phyloP scores from a whole-genome alignment of 2,329 filamentous ascomycete genomes.

The Cladophialophora exuberans region DNA sequence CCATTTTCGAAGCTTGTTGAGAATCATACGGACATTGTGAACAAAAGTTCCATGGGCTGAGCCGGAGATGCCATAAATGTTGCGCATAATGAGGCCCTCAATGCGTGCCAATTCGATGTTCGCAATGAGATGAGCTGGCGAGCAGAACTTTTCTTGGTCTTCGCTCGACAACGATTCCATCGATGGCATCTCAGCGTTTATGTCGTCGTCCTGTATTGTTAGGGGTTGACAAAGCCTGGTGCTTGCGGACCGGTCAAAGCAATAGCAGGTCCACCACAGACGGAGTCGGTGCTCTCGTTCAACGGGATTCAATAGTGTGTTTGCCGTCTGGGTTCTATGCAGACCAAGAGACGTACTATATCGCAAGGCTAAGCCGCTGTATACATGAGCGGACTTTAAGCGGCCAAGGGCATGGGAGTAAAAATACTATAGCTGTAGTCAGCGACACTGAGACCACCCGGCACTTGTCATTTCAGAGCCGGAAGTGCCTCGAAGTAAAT shows the following conservation, averaged over 20 bases:
- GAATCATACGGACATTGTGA: slow-evolving; percentile 54
- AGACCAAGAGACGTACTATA: slow-evolving; percentile 1
- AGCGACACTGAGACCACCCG: not conserved
- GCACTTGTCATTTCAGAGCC: too few relatives aligned
- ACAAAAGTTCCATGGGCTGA: slow-evolving; percentile 52
- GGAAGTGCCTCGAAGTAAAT: too few relatives aligned
- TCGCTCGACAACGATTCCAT: slow-evolving; percentile 44
- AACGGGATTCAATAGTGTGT: not conserved
- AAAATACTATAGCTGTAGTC: slow-evolving; percentile 2
- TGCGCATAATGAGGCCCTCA: slow-evolving; percentile 51
- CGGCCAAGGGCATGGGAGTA: slow-evolving; percentile 3
- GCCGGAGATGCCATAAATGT: slow-evolving; percentile 45
- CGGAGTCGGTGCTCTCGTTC: slow-evolving; percentile 6
- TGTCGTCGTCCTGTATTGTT: slow-evolving; percentile 59
- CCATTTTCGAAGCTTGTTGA: slow-evolving; percentile 54
- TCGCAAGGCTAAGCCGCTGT: slow-evolving; percentile 3
- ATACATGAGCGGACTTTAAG: slow-evolving; percentile 4
- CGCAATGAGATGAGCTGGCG: slow-evolving; percentile 27
- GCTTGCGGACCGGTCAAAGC: slow-evolving; percentile 54
- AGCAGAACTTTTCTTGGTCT: slow-evolving; percentile 55
- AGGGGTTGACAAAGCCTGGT: slow-evolving; percentile 59
- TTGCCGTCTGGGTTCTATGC: not conserved
- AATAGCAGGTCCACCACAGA: slow-evolving; percentile 60
- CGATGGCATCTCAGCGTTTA: slow-evolving; percentile 46
- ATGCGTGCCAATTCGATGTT: slow-evolving; percentile 57